Evolutionary conservation across 306 rosid genomes (phyloP), one percentile per base, ranked within the genome.

Genomic region (Lathyrus sativus): DNA sequence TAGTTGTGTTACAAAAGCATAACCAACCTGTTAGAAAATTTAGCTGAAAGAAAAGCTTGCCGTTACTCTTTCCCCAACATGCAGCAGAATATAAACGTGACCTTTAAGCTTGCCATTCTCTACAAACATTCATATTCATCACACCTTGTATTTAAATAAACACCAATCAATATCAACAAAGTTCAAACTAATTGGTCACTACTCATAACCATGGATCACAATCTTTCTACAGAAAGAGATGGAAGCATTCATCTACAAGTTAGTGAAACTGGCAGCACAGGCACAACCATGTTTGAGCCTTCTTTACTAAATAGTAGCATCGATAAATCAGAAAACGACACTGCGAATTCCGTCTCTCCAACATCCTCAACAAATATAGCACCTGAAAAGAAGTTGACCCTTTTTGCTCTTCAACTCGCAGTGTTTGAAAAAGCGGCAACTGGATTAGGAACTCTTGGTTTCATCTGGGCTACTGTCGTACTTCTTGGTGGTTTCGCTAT

Each of bases 401-500:
- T 91, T 11, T 91, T 89, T n/a, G 98, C 96, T 10, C 85, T 91
- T 17, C 78, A 88, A 53, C 88, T 91, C 37, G 98, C 98, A 3
- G 87, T 91, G 62, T 91, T 91, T 43, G 98, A 91, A 67, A 91
- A 91, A 33, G 57, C 89, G 12, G 96, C 98, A 11, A 89, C 98
- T 1, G 84, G 95, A 9, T 76, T 89, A 11, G 98, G 98, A 80
- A 85, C 98, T 57, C 96, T 91, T 26, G 87, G 96, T 0, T 91
- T 91, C 73, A 83, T 91, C 14, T 91, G 98, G 98, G 98, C 98
- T 12, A 91, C 98, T 0, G 98, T 91, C 37, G 96, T 91, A 9
- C 95, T 91, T 49, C 88, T 89, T 0, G 96, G 98, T 1, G 98
- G 98, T 19, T 91, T 89, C 9, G 91, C 98, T 48, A 81, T 78